Conservation (phyloP, 1,284 basidiomycete species). For the Cryptococcus hybrid region DNA sequence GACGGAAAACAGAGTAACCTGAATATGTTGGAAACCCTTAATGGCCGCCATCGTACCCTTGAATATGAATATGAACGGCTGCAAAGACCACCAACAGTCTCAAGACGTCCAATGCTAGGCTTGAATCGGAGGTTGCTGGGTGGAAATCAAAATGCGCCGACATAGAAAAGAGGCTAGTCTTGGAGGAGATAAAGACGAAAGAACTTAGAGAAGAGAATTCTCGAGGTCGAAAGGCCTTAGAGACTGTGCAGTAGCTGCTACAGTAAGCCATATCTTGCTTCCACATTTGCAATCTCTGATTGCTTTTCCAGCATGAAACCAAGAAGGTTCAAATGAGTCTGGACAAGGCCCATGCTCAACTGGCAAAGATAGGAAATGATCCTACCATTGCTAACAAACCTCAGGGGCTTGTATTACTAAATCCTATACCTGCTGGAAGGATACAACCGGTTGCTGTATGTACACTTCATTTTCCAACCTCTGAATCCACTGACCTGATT, state of each 20-base stretch:
- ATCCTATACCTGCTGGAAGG: slow-evolving; percentile 37
- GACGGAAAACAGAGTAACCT: slow-evolving; percentile 63
- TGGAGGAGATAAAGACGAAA: slow-evolving; percentile 67
- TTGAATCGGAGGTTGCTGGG: slow-evolving; percentile 57
- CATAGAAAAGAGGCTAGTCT: slow-evolving; percentile 21
- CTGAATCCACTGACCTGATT: neutral
- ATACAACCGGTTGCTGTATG: slow-evolving; percentile 30
- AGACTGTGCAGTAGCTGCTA: slow-evolving; percentile 45
- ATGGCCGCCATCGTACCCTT: slow-evolving; percentile 70
- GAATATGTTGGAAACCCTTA: slow-evolving; percentile 69
- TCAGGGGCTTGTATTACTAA: slow-evolving; percentile 41
- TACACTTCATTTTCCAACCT: neutral
- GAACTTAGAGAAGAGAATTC: slow-evolving; percentile 35
- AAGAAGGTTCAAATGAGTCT: slow-evolving; percentile 74
- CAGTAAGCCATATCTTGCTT: slow-evolving; percentile 25
- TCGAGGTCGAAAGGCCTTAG: slow-evolving; percentile 42
- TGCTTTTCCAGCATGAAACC: slow-evolving; percentile 59
- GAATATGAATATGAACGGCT: slow-evolving; percentile 81
- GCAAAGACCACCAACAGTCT: slow-evolving; percentile 53
- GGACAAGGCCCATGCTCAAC: slow-evolving; percentile 72
- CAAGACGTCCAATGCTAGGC: slow-evolving; percentile 34
- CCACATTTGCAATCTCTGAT: neutral
- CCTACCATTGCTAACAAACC: slow-evolving; percentile 13
- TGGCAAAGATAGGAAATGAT: slow-evolving; percentile 67
- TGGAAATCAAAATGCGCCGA: slow-evolving; percentile 64